Percentiles rank a stretch among this genome's conserved stretches.
phyloP scores from a whole-genome alignment of 805 yeast species.

The Suhomyces vadensis region DNA sequence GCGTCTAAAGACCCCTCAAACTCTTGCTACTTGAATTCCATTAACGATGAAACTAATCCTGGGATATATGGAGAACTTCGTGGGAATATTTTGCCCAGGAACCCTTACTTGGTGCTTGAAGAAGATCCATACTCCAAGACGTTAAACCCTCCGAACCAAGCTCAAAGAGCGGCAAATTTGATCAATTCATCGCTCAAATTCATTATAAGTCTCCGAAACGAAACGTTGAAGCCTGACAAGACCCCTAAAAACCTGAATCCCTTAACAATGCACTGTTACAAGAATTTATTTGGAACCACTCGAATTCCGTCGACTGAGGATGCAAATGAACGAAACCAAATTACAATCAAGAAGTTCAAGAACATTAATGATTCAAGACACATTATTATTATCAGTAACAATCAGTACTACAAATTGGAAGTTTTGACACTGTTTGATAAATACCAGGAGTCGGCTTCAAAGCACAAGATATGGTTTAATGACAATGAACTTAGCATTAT shows the following conservation, averaged over 20 bases:
- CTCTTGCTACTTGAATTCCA: conserved; percentile 54
- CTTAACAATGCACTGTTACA: conserved; percentile 67
- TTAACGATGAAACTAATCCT: conserved; percentile 51
- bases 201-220: conserved; percentile 56
- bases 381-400: conserved; percentile 50
- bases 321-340: conserved; percentile 28
- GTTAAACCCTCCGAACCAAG: conserved; percentile 61
- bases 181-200: conserved; percentile 68
- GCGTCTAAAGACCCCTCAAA: conserved; percentile 46
- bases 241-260: conserved; percentile 52
- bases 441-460: conserved; percentile 19
- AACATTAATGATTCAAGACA: conserved; percentile 44
- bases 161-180: conserved; percentile 66
- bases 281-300: conserved; percentile 68
- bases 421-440: conserved; percentile 40
- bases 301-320: conserved; percentile 43
- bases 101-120: conserved; percentile 72
- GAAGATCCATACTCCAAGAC: conserved; percentile 66
- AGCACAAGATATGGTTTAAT: conserved; percentile 50
- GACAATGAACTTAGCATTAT: conserved; percentile 51
- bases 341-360: conserved; percentile 37
- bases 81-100: conserved; percentile 71
- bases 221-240: conserved; percentile 56
- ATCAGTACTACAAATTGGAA: conserved; percentile 51
- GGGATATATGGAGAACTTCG: conserved; percentile 63